Percentiles rank a stretch among this genome's conserved stretches.
Evolutionary conservation across 768 basidiomycete species (phyloP).

Genomic region (Calvatia gigantea): DNA sequence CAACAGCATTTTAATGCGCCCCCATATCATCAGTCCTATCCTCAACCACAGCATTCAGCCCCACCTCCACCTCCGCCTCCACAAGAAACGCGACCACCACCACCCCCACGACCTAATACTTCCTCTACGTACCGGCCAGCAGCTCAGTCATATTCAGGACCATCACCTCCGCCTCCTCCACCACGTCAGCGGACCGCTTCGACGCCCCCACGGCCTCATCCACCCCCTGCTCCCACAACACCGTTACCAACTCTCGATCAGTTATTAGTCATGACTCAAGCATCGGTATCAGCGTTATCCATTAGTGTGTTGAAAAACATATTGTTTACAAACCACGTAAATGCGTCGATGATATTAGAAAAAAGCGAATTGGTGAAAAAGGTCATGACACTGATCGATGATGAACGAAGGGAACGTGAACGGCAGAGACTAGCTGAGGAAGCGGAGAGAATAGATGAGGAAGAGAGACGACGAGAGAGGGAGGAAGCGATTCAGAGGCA

Average conservation of each 20-base stretch:
- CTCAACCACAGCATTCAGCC: slow-evolving; percentile 11
- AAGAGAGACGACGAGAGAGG: slow-evolving; percentile 33
- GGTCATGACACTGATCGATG: slow-evolving; percentile 60
- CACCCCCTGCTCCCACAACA: slow-evolving; percentile 26
- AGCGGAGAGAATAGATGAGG: slow-evolving; percentile 38
- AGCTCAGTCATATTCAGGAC: slow-evolving; percentile 17
- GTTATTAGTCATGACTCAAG: slow-evolving; percentile 58
- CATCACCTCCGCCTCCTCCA: slow-evolving; percentile 17
- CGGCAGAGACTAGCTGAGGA: slow-evolving; percentile 43
- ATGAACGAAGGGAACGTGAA: slow-evolving; percentile 55
- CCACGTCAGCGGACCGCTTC: slow-evolving; percentile 14
- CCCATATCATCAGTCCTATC: slow-evolving; percentile 11
- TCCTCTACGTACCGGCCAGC: slow-evolving; percentile 15
- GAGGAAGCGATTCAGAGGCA: slow-evolving; percentile 35
- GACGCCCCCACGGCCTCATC: slow-evolving; percentile 10
- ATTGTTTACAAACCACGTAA: slow-evolving; percentile 79
- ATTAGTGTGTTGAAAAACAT: slow-evolving; percentile 75
- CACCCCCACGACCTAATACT: slow-evolving; percentile 15
- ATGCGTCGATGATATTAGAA: slow-evolving; percentile 76
- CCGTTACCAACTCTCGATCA: slow-evolving; percentile 64
- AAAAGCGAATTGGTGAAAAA: slow-evolving; percentile 80
- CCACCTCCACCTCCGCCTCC: slow-evolving; percentile 17
- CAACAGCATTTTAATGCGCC: slow-evolving; percentile 1
- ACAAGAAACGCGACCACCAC: slow-evolving; percentile 10
- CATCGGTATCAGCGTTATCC: slow-evolving; percentile 56